phyloP scores from a whole-genome alignment of 306 rosid genomes.

The Sophora flavescens region DNA sequence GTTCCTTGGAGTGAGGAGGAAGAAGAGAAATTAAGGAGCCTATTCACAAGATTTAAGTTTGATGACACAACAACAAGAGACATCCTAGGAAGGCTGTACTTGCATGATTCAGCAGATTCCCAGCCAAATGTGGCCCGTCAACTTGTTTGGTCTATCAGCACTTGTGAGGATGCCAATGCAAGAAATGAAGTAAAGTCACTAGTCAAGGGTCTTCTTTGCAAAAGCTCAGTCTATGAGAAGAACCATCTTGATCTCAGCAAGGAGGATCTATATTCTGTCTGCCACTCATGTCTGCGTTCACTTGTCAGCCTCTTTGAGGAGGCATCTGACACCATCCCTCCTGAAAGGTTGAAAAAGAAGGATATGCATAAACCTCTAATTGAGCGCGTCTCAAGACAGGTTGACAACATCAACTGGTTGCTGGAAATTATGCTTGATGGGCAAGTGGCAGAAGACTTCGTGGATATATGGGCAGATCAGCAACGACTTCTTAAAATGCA shows the following conservation, averaged over 20 bases:
- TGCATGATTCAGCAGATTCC: slow-evolving; percentile 54
- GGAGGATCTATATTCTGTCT: slow-evolving; percentile 72
- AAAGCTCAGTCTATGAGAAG: slow-evolving; percentile 84
- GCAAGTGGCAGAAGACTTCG: slow-evolving; percentile 88
- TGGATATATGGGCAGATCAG: slow-evolving; percentile 79
- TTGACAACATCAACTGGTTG: slow-evolving; percentile 87
- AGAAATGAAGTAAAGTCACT: slow-evolving; percentile 78
- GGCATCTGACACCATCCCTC: slow-evolving; percentile 43
- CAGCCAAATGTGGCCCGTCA: slow-evolving; percentile 63
- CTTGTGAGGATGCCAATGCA: slow-evolving; percentile 71
- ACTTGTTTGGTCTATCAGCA: slow-evolving; percentile 75
- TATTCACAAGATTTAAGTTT: slow-evolving; percentile 74
- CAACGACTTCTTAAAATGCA: slow-evolving; percentile 72
- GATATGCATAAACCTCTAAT: slow-evolving; percentile 64
- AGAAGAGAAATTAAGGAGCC: slow-evolving; percentile 77
- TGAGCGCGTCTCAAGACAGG: slow-evolving; percentile 72
- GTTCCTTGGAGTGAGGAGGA: slow-evolving; percentile 98
- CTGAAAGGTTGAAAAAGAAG: slow-evolving; percentile 52
- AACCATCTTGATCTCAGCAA: slow-evolving; percentile 68
- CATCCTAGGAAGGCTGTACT: slow-evolving; percentile 74
- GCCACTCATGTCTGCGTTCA: slow-evolving; percentile 67
- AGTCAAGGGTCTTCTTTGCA: slow-evolving; percentile 84
- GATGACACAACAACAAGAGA: slow-evolving; percentile 80
- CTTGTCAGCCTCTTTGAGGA: slow-evolving; percentile 69
- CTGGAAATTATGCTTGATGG: slow-evolving; percentile 81